Conservation (phyloP, 768 basidiomycete species). For the Mrakia frigida region DNA sequence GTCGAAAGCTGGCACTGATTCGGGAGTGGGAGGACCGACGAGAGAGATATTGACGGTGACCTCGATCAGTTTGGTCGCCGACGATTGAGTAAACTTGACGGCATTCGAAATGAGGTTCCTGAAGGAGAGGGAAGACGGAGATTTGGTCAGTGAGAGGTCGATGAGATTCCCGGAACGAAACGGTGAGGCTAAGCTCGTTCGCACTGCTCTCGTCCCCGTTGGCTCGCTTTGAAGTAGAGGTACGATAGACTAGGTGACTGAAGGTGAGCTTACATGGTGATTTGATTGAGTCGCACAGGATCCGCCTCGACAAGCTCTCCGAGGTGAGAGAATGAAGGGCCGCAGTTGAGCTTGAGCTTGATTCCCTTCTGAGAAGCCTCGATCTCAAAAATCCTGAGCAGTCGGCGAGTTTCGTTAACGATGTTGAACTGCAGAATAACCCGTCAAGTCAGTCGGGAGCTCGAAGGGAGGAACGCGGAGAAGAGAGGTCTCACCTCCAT, state of each 20-base stretch:
- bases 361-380: conserved; percentile 7
- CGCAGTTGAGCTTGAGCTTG: conserved; percentile 12
- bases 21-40: background rate
- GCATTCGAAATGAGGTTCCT: conserved; percentile 11
- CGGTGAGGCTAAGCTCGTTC: too few relatives aligned
- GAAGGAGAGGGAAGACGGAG: background rate
- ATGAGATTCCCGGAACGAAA: too few relatives aligned
- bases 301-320: conserved; percentile 15
- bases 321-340: conserved; percentile 6
- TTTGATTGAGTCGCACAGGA: conserved; percentile 9
- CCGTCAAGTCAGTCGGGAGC: background rate
- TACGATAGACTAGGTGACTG: too few relatives aligned
- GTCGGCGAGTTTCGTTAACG: background rate
- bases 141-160: too few relatives aligned
- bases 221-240: too few relatives aligned
- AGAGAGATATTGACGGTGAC: conserved; percentile 15
- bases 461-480: background rate
- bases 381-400: conserved; percentile 8
- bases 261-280: background rate
- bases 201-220: too few relatives aligned
- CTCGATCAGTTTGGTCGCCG: background rate
- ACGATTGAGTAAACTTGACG: background rate
- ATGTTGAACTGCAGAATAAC: conserved; percentile 6
- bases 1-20: background rate
- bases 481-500: background rate